phyloP scores from a whole-genome alignment of 257 asterid genomes.

The Penstemon newberryi region DNA sequence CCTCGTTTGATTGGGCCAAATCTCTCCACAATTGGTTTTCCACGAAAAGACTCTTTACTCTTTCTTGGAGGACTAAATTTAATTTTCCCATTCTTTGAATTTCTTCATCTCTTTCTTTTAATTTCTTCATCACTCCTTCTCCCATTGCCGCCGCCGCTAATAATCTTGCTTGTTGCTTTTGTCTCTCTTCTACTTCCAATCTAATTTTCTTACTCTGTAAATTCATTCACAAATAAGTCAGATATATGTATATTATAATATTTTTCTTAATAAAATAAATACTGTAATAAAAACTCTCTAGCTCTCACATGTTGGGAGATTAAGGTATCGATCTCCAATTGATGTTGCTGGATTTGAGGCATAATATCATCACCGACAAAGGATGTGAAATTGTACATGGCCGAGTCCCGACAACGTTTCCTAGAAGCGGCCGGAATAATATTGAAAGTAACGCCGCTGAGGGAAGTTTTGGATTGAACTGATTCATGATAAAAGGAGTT shows the following conservation, averaged over 20 bases:
- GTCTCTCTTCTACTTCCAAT: slow-evolving; percentile 66
- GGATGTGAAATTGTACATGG: slow-evolving; percentile 21
- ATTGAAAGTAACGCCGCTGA: slow-evolving; percentile 54
- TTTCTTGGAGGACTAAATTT: slow-evolving; percentile 60
- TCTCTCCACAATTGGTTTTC: slow-evolving; percentile 75
- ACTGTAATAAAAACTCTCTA: background rate
- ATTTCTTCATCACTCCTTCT: slow-evolving; percentile 47
- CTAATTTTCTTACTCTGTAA: slow-evolving; percentile 55
- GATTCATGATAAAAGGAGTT: slow-evolving; percentile 42
- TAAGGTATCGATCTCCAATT: slow-evolving; percentile 57
- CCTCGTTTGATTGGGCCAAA: slow-evolving; percentile 76
- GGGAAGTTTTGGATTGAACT: slow-evolving; percentile 50
- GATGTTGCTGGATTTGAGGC: slow-evolving; percentile 54
- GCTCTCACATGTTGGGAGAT: slow-evolving; percentile 65
- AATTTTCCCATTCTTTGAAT: slow-evolving; percentile 59
- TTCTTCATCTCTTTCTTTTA: slow-evolving; percentile 74
- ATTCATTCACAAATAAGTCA: background rate
- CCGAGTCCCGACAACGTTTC: slow-evolving; percentile 53
- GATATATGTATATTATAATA: no score
- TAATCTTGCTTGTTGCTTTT: slow-evolving; percentile 53
- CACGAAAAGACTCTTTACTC: slow-evolving; percentile 44
- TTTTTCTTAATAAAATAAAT: background rate
- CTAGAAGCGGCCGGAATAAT: slow-evolving; percentile 34
- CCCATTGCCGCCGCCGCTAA: slow-evolving; percentile 50
- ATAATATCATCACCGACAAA: slow-evolving; percentile 41